Evolutionary conservation across 1,139 yeast genomes (phyloP).

Genomic region (Protomyces pachydermus): DNA sequence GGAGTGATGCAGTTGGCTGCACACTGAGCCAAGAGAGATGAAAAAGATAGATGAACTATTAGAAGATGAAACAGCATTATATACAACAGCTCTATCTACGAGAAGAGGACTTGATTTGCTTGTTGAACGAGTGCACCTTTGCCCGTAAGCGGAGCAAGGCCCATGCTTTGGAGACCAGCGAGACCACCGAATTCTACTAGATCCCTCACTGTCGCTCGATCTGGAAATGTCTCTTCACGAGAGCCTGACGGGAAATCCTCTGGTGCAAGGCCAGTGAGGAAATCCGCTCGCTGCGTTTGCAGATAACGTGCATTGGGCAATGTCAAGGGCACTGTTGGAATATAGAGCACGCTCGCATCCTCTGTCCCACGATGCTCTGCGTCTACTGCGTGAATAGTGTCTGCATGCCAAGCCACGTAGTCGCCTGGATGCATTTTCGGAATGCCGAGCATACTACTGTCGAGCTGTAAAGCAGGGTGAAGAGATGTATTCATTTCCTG

Average conservation of each 20-base stretch:
- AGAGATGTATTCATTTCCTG: conserved; percentile 36
- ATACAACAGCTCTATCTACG: neutral
- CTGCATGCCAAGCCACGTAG: conserved; percentile 51
- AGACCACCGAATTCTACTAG: neutral
- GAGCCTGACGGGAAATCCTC: conserved; percentile 42
- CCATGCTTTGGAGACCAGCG: neutral
- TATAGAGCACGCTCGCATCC: conserved; percentile 45
- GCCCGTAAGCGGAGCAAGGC: neutral
- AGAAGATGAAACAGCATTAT: neutral
- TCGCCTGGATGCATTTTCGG: conserved; percentile 40
- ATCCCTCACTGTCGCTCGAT: neutral
- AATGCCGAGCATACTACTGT: conserved; percentile 34
- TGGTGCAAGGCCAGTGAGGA: conserved; percentile 36
- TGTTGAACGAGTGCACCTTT: neutral
- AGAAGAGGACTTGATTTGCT: neutral
- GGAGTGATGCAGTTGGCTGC: conserved; percentile 19
- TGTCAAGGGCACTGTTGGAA: conserved; percentile 40
- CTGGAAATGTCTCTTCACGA: neutral
- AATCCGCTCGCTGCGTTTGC: conserved; percentile 38
- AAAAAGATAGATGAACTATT: neutral
- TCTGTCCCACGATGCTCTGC: conserved; percentile 42
- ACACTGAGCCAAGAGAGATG: neutral
- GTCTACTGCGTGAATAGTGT: conserved; percentile 49
- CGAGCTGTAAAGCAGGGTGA: conserved; percentile 37
- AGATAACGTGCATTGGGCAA: conserved; percentile 36